A percentile compares a stretch with the other conserved stretches of the same genome.
Conservation (phyloP, 805 yeast genomes). For the Monosporozyma solicola region DNA sequence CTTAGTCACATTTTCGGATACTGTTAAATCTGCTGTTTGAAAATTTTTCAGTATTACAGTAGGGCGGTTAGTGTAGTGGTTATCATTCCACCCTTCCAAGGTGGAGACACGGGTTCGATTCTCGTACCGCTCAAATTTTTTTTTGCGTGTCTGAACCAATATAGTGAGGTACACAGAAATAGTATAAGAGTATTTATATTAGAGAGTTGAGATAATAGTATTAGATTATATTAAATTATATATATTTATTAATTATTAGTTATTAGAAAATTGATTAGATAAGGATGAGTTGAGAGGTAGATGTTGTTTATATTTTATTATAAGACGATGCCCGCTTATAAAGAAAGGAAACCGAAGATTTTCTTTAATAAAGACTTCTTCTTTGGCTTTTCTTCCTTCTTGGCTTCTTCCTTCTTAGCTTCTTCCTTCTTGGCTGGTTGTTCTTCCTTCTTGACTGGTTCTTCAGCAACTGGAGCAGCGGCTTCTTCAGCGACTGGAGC, state of each 20-base stretch:
- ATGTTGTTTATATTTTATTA: neutral
- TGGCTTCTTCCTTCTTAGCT: neutral
- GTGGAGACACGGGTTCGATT: conserved; percentile 92
- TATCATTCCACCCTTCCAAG: conserved; percentile 91
- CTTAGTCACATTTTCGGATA: too few species aligned
- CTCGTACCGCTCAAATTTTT: conserved; percentile 46
- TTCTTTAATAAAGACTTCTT: conserved; percentile 3
- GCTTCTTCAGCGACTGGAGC: conserved; percentile 2
- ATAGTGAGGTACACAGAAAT: too few species aligned
- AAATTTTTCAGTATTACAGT: neutral
- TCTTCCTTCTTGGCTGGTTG: neutral
- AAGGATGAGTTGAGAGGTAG: neutral
- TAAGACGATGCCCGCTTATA: neutral
- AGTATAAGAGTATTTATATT: too few species aligned
- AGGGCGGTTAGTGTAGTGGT: conserved; percentile 89
- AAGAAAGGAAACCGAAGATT: neutral
- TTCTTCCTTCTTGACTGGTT: neutral
- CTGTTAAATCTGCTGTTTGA: too few species aligned
- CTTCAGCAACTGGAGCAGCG: neutral
- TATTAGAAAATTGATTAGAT: neutral
- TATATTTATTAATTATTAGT: neutral
- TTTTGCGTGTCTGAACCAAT: conserved; percentile 7
- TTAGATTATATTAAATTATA: neutral
- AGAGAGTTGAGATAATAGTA: too few species aligned
- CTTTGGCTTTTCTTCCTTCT: conserved; percentile 1